A percentile compares a stretch with the other conserved stretches of the same genome.
Conservation (phyloP, 1,284 basidiomycete species). For the Irpex sp. region DNA sequence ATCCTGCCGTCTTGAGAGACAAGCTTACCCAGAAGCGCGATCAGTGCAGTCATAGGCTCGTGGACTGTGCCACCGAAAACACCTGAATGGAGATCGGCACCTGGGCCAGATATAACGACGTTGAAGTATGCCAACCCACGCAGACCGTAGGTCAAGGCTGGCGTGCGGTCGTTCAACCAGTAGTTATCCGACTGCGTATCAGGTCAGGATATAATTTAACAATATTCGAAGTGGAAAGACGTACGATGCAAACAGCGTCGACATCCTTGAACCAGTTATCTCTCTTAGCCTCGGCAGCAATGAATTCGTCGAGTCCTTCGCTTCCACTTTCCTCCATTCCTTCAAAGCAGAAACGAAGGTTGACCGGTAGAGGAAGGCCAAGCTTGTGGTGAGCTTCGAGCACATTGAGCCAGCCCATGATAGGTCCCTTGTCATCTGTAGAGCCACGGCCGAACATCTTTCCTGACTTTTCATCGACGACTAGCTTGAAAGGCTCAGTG, state of each 20-base stretch:
- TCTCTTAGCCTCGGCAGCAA: slow-evolving; percentile 71
- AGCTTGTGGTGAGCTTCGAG: slow-evolving; percentile 83
- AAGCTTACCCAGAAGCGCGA: slow-evolving; percentile 81
- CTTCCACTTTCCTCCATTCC: slow-evolving; percentile 99
- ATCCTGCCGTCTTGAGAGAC: slow-evolving; percentile 84
- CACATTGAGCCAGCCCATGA: slow-evolving; percentile 94
- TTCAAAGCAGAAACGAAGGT: slow-evolving; percentile 93
- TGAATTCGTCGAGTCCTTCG: slow-evolving; percentile 90
- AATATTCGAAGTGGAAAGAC: slow-evolving; percentile 23
- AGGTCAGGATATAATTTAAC: neutral
- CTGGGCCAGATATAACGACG: slow-evolving; percentile 81
- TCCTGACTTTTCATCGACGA: slow-evolving; percentile 62
- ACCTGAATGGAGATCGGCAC: slow-evolving; percentile 90
- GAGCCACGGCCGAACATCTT: slow-evolving; percentile 87
- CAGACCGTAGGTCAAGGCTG: slow-evolving; percentile 73
- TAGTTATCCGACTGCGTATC: slow-evolving; percentile 77
- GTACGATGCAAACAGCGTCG: slow-evolving; percentile 93
- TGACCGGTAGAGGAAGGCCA: slow-evolving; percentile 84
- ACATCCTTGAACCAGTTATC: slow-evolving; percentile 84
- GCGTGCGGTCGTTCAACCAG: slow-evolving; percentile 80
- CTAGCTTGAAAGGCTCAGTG: slow-evolving; percentile 87
- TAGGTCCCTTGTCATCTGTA: slow-evolving; percentile 91
- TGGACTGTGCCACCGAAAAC: slow-evolving; percentile 86
- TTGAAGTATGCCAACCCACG: slow-evolving; percentile 92
- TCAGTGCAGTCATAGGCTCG: slow-evolving; percentile 85